Base-by-base conservation (phyloP, 768 basidiomycete species). In the Gymnopilus dilepis region DNA sequence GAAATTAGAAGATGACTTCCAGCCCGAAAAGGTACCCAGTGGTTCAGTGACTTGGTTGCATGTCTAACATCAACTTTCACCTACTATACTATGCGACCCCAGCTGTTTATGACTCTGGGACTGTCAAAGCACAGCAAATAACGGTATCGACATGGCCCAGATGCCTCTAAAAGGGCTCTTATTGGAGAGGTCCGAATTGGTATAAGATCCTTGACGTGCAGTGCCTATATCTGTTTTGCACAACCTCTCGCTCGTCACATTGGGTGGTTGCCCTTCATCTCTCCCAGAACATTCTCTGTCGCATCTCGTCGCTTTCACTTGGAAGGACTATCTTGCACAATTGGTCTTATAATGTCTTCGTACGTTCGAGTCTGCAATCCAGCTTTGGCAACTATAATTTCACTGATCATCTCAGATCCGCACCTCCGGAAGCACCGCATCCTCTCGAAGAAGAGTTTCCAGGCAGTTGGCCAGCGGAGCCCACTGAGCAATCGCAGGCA, bases 391-490 rank as follows among this genome's bases (percentile, higher is more conserved):
- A 40, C 11, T n/a, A 17, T 17, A 38, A 37, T 11, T 37, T 9
- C 8, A 24, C 19, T 9, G 52, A 38, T 8, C 17, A 28, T 54
- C 13, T 11, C 9, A 54, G 52, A n/a, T 40, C 37, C 17, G 33
- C 26, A 26, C 52, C 52, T 37, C 24, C 52, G 17, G 52, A 40
- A n/a, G 4, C 19, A 37, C 15, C 37, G 15, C 52, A 54, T 40
- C 52, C 52, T 24, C 34, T 54, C 13, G 37, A 40, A 38, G 22
- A 37, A n/a, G 17, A 24, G 24, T 21, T 33, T 15, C 41, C 56
- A 33, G 56, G 56, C 12, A 28, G 47, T 26, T 51, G 58, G 37
- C 22, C 58, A 37, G n/a, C n/a, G n/a, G 45, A 48, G 15, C 58
- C 30, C 37, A 3, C 33, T 2, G 21, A 15, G 24, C n/a, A 40